Evolutionary conservation across 1,139 yeast genomes (phyloP).

Genomic region (Torulaspora pretoriensis): DNA sequence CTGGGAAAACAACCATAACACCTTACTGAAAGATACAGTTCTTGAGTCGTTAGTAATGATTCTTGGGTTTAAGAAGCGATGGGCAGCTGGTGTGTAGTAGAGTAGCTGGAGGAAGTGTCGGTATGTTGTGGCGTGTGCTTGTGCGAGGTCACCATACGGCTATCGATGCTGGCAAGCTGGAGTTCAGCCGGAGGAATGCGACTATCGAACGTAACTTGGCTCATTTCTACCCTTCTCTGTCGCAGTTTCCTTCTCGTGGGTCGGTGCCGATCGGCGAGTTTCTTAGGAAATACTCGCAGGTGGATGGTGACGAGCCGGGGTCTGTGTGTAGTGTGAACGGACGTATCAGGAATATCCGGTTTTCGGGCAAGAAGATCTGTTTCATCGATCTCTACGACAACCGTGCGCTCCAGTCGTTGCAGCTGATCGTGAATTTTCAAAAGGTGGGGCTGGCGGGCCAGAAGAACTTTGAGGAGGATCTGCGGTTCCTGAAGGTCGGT

Average conservation of each 20-base stretch:
- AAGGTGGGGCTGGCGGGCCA: background rate
- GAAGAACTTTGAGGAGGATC: slow-evolving; percentile 1
- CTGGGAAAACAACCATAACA: slow-evolving; percentile 11
- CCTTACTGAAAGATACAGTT: slow-evolving; percentile 8
- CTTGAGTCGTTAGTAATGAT: background rate
- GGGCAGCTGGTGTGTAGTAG: background rate
- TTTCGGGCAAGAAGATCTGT: slow-evolving; percentile 34
- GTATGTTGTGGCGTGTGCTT: slow-evolving; percentile 2
- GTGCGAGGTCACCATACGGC: slow-evolving; percentile 1
- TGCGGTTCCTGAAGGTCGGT: slow-evolving; percentile 46
- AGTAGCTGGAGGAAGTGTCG: background rate
- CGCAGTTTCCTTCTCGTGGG: slow-evolving; percentile 10
- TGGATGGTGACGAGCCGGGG: slow-evolving; percentile 4
- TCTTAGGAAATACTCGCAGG: slow-evolving; percentile 8
- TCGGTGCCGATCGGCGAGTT: slow-evolving; percentile 14
- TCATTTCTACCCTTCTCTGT: slow-evolving; percentile 30
- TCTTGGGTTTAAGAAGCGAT: no score
- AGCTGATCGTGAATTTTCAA: slow-evolving; percentile 23
- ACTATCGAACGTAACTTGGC: slow-evolving; percentile 13
- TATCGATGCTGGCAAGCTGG: slow-evolving; percentile 16
- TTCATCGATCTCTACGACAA: slow-evolving; percentile 28
- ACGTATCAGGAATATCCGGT: slow-evolving; percentile 29
- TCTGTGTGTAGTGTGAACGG: slow-evolving; percentile 19
- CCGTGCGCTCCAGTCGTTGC: slow-evolving; percentile 12
- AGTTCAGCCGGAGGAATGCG: slow-evolving; percentile 20